phyloP scores from a whole-genome alignment of 1,139 yeast species.

The Hemisphaericaspora subhashii region DNA sequence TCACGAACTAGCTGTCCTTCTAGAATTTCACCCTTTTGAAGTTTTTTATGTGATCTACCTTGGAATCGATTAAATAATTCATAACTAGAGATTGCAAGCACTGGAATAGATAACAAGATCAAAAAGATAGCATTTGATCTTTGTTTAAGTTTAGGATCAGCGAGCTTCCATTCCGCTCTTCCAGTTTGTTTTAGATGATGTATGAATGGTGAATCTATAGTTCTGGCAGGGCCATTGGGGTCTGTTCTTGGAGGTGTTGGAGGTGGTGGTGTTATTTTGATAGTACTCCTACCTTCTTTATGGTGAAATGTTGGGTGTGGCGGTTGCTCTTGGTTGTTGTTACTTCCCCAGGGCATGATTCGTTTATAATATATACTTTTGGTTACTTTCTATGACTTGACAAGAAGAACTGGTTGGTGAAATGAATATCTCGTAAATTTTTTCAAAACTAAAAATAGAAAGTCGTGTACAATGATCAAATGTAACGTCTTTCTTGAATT shows the following conservation, averaged over 20 bases:
- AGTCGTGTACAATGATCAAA: not conserved
- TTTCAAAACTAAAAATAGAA: not conserved
- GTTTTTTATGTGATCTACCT: constrained; percentile 43
- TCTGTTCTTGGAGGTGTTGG: constrained; percentile 7
- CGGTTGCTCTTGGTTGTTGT: constrained; percentile 2
- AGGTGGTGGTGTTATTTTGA: constrained; percentile 8
- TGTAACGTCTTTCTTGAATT: not conserved
- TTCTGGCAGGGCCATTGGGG: constrained; percentile 18
- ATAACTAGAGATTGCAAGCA: constrained; percentile 34
- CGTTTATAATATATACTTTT: no score
- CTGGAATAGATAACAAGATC: constrained; percentile 41
- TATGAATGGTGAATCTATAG: constrained; percentile 30
- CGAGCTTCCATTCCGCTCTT: constrained; percentile 46
- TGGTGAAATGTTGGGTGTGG: constrained; percentile 30
- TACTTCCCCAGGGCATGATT: constrained; percentile 4
- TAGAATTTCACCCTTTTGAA: constrained; percentile 43
- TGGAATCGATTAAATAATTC: constrained; percentile 41
- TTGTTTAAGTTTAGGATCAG: constrained; percentile 35
- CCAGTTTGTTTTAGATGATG: constrained; percentile 42
- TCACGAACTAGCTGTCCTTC: constrained; percentile 35
- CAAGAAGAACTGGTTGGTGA: no score
- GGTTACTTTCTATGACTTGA: no score
- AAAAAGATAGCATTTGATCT: constrained; percentile 42
- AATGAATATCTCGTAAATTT: not conserved
- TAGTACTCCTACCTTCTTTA: constrained; percentile 24